Percentiles rank a stretch among this genome's conserved stretches.
Evolutionary conservation across 2,329 filamentous ascomycete genomes (phyloP).

Genomic region (Claviceps arundinis): DNA sequence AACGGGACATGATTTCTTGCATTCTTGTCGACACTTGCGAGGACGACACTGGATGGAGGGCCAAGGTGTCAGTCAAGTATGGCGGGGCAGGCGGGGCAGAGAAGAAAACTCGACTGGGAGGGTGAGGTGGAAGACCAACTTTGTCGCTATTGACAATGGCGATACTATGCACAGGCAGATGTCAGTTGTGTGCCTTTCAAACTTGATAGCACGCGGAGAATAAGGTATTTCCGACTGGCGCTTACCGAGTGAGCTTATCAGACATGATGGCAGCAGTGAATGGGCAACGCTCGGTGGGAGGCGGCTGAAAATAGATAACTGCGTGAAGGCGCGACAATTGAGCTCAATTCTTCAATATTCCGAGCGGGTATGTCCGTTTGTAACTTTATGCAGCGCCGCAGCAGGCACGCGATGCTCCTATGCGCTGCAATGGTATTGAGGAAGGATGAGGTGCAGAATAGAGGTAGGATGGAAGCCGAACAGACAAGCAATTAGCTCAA

Average conservation of each 20-base stretch:
- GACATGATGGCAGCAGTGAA: slow-evolving; percentile 48
- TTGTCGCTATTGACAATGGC: slow-evolving; percentile 99
- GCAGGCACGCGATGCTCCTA: slow-evolving; percentile 8
- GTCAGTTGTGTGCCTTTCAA: slow-evolving; percentile 12
- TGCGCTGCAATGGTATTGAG: not conserved
- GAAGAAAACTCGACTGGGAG: slow-evolving; percentile 3
- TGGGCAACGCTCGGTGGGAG: not conserved
- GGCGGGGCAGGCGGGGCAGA: slow-evolving; percentile 14
- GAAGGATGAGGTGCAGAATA: slow-evolving; percentile 1
- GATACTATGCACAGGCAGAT: slow-evolving; percentile 47
- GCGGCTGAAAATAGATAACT: not conserved
- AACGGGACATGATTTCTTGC: slow-evolving; percentile 96
- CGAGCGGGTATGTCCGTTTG: not conserved
- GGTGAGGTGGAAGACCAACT: slow-evolving; percentile 35
- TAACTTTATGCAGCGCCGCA: not conserved
- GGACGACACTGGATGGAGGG: slow-evolving; percentile 22
- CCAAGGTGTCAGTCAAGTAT: slow-evolving; percentile 14
- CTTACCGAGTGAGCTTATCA: slow-evolving; percentile 89
- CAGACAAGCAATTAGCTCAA: too few species aligned
- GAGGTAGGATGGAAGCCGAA: too few species aligned
- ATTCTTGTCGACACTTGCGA: slow-evolving; percentile 91
- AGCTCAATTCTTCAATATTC: not conserved
- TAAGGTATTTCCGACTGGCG: slow-evolving; percentile 4
- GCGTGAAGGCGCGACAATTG: not conserved
- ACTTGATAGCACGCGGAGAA: not conserved